Evolutionary conservation across 2,329 filamentous ascomycete species (phyloP).

Genomic region (Orbilia brochopaga): DNA sequence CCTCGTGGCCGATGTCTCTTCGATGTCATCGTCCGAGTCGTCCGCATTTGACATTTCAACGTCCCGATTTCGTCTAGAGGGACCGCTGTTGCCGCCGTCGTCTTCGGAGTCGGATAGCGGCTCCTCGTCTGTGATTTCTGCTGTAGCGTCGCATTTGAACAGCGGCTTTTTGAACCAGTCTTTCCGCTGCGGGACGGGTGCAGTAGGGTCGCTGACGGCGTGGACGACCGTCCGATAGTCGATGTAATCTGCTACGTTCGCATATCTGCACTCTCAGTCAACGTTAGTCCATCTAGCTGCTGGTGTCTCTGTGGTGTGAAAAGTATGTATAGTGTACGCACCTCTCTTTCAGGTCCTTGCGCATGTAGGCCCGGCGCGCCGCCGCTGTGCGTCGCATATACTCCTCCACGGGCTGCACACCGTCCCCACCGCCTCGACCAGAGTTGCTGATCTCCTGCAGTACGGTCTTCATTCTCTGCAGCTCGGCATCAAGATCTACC

Average conservation of each 20-base stretch:
- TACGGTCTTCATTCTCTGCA: conserved; percentile 31
- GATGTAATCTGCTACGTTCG: conserved; percentile 38
- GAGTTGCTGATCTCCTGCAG: conserved; percentile 25
- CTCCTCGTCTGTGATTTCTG: conserved; percentile 39
- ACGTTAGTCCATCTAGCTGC: not conserved
- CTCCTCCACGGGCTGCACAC: conserved; percentile 38
- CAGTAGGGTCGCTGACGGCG: conserved; percentile 25
- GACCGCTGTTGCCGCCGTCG: not conserved
- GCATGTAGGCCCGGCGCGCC: conserved; percentile 17
- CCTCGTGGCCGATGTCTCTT: conserved; percentile 25
- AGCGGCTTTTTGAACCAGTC: conserved; percentile 47
- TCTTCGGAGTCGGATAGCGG: conserved; percentile 29
- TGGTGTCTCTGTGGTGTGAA: not conserved
- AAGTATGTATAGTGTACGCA: conserved; percentile 4
- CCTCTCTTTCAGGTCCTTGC: conserved; percentile 45
- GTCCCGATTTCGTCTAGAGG: conserved; percentile 3
- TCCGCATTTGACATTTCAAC: conserved; percentile 35
- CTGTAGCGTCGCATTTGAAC: conserved; percentile 30
- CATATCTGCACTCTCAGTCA: conserved; percentile 23
- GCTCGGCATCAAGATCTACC: conserved; percentile 34
- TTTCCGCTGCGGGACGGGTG: conserved; percentile 35
- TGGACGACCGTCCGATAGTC: conserved; percentile 33
- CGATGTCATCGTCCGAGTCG: conserved; percentile 41
- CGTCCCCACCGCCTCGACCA: conserved; percentile 26
- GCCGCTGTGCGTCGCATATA: conserved; percentile 18